Conservation (phyloP, 1,139 yeast species). For the Arxiozyma bovina region DNA sequence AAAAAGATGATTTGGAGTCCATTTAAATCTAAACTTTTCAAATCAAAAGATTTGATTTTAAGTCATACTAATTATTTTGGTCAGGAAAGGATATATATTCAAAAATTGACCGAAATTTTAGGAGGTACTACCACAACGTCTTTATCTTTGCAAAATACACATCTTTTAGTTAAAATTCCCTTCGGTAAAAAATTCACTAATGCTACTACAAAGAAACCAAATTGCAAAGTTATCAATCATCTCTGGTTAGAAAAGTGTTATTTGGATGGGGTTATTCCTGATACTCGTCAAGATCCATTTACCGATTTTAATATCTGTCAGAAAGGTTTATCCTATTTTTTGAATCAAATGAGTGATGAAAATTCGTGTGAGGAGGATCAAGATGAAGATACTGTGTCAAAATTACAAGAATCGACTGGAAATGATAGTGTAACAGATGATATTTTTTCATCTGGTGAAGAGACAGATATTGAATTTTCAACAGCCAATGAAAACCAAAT, state of each 20-base stretch:
- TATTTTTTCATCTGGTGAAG: background rate
- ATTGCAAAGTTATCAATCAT: slow-evolving; percentile 58
- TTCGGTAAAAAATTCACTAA: slow-evolving; percentile 69
- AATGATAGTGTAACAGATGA: background rate
- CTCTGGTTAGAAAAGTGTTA: slow-evolving; percentile 77
- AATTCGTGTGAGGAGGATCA: background rate
- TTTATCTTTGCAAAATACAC: slow-evolving; percentile 59
- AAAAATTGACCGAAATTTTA: slow-evolving; percentile 51
- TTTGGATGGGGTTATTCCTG: slow-evolving; percentile 11
- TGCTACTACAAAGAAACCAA: slow-evolving; percentile 52
- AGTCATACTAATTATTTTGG: slow-evolving; percentile 80
- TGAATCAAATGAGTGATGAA: slow-evolving; percentile 9
- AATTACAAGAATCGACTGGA: background rate
- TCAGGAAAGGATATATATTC: slow-evolving; percentile 66
- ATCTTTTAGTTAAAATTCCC: slow-evolving; percentile 59
- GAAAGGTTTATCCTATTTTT: slow-evolving; percentile 1
- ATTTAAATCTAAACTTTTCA: slow-evolving; percentile 45
- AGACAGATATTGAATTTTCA: background rate
- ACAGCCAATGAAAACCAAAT: background rate
- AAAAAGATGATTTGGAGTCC: slow-evolving; percentile 64
- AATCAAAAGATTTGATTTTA: slow-evolving; percentile 42
- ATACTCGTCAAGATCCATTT: slow-evolving; percentile 8
- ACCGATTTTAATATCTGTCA: slow-evolving; percentile 4
- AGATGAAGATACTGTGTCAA: background rate
- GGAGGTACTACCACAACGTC: slow-evolving; percentile 76